Base-by-base conservation (phyloP, 192 early-diverging fungal genomes). In the Paraglomus brasilianum region DNA sequence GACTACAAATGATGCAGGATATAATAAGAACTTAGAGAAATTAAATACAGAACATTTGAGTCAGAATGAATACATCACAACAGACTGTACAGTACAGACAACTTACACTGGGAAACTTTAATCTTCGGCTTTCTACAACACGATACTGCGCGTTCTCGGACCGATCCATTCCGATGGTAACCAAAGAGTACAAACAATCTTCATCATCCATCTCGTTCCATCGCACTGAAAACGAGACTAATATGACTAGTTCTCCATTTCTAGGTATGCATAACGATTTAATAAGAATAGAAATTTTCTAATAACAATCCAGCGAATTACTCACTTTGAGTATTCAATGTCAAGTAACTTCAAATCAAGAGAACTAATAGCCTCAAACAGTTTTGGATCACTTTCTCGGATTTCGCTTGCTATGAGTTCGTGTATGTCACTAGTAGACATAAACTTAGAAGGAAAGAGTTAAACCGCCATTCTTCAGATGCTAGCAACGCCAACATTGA, bases 41-140 rank as follows among this genome's bases (percentile, higher is more conserved):
- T 30, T 30, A 30, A 30, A 30, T 30, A 30, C 30, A 1, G 3
- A 30, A 30, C 30, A 30, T 30, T 30, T 30, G 1, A 30, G 30
- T 30, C 30, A 3, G 30, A 1, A 1, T 30, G 3, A 30, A 30
- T 2, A 30, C 1, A 30, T 30, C 30, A 2, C 30, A 1, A 30
- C 30, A 30, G 30, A 30, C 30, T 30, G 3, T 30, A 30, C 30
- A 30, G 30, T 30, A 30, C 30, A 51, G 11, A 1, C 8, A 44
- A 13, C 51, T 68, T 68, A 68, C 66, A 24, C 41, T 55, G 22
- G 49, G 66, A 24, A 55, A 38, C 55, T 68, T 55, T 7, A 68
- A 19, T 2, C 21, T 8, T 24, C 24, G 14, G 14, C n/a, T 22
- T 19, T 8, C n/a, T 14, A 11, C 17, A 21, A 68, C 24, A 9